Percentiles rank a stretch among this genome's conserved stretches.
phyloP scores from a whole-genome alignment of 2,329 filamentous ascomycete species.

The Metarhizium guizhouense region DNA sequence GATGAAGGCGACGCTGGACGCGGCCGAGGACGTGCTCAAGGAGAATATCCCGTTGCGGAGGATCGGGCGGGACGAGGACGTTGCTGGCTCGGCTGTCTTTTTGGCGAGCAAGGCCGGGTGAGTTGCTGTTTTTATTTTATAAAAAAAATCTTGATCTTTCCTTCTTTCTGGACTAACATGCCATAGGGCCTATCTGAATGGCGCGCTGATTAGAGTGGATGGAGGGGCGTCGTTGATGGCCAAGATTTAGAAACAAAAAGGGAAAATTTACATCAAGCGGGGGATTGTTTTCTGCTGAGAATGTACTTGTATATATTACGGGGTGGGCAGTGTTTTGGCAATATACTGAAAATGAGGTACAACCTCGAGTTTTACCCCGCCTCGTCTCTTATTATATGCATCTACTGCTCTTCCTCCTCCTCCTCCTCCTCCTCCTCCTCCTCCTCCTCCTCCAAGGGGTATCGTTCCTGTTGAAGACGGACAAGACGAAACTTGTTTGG shows the following conservation, averaged over 20 bases:
- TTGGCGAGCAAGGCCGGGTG: conserved; percentile 56
- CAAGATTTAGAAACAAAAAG: conserved; percentile 28
- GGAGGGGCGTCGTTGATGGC: conserved; percentile 40
- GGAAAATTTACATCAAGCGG: neutral
- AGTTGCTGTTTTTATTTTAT: conserved; percentile 10
- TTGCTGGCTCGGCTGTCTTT: conserved; percentile 64
- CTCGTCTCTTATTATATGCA: neutral
- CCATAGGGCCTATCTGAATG: conserved; percentile 48
- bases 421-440: too few relatives aligned
- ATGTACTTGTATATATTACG: neutral
- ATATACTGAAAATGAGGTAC: neutral
- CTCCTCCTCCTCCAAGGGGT: neutral
- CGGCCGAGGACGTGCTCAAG: conserved; percentile 44
- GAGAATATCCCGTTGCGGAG: conserved; percentile 54
- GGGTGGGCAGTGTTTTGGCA: neutral
- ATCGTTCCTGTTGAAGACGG: neutral
- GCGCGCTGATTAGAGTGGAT: conserved; percentile 54
- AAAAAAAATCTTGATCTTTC: too few relatives aligned
- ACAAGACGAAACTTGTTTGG: neutral
- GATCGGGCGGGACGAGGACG: conserved; percentile 59
- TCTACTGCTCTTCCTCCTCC: neutral
- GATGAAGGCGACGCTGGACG: conserved; percentile 53
- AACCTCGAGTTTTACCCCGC: neutral
- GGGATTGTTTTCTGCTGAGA: neutral
- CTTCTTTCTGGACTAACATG: too few relatives aligned